Evolutionary conservation across 2,329 filamentous ascomycete genomes (phyloP).

Genomic region (Blumeria hordei): DNA sequence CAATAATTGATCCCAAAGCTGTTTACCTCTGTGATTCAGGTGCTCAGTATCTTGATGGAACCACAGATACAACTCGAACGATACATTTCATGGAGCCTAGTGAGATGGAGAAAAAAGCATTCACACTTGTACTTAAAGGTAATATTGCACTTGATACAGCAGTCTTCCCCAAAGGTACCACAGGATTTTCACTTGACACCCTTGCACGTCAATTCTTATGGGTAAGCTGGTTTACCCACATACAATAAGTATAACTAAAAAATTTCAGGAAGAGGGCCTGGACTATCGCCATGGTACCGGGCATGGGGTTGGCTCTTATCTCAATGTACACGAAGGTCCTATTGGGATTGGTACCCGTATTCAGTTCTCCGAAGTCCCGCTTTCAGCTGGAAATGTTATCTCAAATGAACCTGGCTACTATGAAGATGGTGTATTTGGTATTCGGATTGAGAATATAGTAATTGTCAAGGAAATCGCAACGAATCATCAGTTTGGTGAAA

Average conservation of each 20-base stretch:
- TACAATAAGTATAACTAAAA: slow-evolving; percentile 2
- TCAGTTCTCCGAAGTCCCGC: slow-evolving; percentile 72
- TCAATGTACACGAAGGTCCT: slow-evolving; percentile 94
- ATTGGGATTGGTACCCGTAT: slow-evolving; percentile 87
- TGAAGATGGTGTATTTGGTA: slow-evolving; percentile 82
- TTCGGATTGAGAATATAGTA: slow-evolving; percentile 89
- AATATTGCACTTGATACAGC: slow-evolving; percentile 71
- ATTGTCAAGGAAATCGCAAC: slow-evolving; percentile 79
- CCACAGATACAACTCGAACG: slow-evolving; percentile 85
- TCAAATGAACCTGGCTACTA: slow-evolving; percentile 96
- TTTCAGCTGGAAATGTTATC: slow-evolving; percentile 80
- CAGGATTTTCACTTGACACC: slow-evolving; percentile 71
- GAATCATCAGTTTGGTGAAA: slow-evolving; percentile 71
- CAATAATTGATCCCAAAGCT: slow-evolving; percentile 57
- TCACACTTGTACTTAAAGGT: slow-evolving; percentile 85
- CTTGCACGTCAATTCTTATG: slow-evolving; percentile 81
- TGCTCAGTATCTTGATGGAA: slow-evolving; percentile 87
- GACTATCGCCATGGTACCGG: slow-evolving; percentile 95
- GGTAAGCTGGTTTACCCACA: slow-evolving; percentile 22
- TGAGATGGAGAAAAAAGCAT: slow-evolving; percentile 62
- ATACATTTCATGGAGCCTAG: slow-evolving; percentile 76
- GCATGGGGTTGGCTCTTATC: slow-evolving; percentile 79
- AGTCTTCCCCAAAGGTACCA: slow-evolving; percentile 85
- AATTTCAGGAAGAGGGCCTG: slow-evolving; percentile 39
- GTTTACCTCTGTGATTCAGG: slow-evolving; percentile 95